phyloP scores from a whole-genome alignment of 2,329 filamentous ascomycete species.

The Botryosphaeria dothidea region DNA sequence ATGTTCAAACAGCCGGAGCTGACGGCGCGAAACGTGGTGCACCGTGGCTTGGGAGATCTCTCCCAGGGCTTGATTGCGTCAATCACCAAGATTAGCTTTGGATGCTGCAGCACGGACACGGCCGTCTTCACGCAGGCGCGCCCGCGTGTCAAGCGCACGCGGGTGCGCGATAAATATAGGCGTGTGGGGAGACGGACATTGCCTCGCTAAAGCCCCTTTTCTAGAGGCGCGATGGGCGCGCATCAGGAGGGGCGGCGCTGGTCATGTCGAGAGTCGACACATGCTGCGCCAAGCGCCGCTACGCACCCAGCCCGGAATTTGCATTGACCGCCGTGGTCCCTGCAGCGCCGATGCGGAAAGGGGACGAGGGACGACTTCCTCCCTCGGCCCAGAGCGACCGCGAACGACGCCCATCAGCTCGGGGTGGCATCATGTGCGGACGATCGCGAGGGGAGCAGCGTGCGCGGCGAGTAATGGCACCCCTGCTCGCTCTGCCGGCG shows the following conservation, averaged over 20 bases:
- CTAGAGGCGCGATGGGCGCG: background rate
- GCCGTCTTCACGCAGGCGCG: constrained; percentile 6
- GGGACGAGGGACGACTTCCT: background rate
- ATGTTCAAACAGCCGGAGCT: constrained; percentile 9
- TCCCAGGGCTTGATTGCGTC: constrained; percentile 15
- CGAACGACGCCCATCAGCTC: background rate
- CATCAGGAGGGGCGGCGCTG: background rate
- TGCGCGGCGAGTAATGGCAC: background rate
- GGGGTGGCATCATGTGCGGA: constrained; percentile 4
- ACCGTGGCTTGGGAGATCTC: constrained; percentile 15
- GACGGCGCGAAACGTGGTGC: constrained; percentile 14
- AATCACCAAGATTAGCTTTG: constrained; percentile 9
- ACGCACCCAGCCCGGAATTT: background rate
- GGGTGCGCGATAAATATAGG: constrained; percentile 17
- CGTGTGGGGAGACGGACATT: constrained; percentile 14
- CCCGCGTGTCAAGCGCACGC: background rate
- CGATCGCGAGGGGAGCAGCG: background rate
- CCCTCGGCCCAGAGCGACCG: background rate
- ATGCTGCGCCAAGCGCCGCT: constrained; percentile 13
- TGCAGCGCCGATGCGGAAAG: constrained; percentile 7
- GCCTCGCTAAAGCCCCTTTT: constrained; percentile 7
- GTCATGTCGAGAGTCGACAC: background rate
- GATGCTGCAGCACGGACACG: background rate
- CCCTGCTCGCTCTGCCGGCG: background rate
- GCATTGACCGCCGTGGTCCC: constrained; percentile 7